These are phyloP conservation scores for Candida buenavistaensis DNA, from an alignment of 1,139 yeast species.

Conservation along the genomic window DNA sequence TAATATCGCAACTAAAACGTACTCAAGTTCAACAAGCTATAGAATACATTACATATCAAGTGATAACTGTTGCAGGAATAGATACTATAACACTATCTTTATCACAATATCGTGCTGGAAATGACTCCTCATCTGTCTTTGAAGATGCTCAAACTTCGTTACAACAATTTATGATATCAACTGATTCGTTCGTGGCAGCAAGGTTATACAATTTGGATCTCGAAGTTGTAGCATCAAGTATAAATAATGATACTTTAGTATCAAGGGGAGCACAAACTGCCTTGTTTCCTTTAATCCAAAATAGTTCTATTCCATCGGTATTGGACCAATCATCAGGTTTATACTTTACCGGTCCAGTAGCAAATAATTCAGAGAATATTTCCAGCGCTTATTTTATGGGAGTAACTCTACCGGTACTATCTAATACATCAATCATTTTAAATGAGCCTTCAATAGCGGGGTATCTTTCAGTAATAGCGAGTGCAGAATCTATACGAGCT, in stretches of 20 bases:
- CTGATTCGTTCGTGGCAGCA: conserved; percentile 65
- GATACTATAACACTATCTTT: conserved; percentile 63
- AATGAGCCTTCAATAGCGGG: conserved; percentile 65
- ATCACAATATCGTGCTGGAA: conserved; percentile 69
- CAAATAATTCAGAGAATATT: conserved; percentile 29
- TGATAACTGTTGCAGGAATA: conserved; percentile 64
- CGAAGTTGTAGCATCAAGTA: conserved; percentile 33
- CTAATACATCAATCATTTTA: conserved; percentile 70
- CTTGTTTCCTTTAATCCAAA: conserved; percentile 54
- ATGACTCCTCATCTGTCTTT: conserved; percentile 46
- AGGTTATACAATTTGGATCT: conserved; percentile 62
- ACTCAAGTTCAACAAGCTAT: conserved; percentile 75
- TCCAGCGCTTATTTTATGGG: conserved; percentile 50
- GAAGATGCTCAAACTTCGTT: conserved; percentile 44
- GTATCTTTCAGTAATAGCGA: conserved; percentile 64
- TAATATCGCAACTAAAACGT: conserved; percentile 78
- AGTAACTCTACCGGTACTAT: conserved; percentile 66
- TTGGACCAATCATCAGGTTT: conserved; percentile 29
- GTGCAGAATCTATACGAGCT: conserved; percentile 51
- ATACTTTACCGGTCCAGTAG: conserved; percentile 60
- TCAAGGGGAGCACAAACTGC: conserved; percentile 32
- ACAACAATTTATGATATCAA: conserved; percentile 62
- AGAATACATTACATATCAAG: conserved; percentile 65
- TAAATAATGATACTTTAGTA: conserved; percentile 30
- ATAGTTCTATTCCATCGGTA: conserved; percentile 42